A percentile compares a stretch with the other conserved stretches of the same genome.
Evolutionary conservation across 2,329 filamentous ascomycete genomes (phyloP).

Genomic region (Canariomyces notabilis): DNA sequence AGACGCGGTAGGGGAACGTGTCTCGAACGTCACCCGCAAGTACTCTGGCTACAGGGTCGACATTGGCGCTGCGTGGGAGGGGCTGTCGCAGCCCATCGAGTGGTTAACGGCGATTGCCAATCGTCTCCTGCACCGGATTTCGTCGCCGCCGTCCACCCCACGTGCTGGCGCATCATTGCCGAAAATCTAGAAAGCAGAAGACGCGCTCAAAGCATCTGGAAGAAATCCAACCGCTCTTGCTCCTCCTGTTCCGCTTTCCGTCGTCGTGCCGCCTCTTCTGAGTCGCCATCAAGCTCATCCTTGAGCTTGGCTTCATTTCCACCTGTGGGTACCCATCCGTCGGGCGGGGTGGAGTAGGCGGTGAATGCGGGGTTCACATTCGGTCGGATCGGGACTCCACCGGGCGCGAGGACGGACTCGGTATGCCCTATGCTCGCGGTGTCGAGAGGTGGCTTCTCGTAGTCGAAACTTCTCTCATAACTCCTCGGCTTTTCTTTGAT

Average conservation of each 20-base stretch:
- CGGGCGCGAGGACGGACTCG: background rate
- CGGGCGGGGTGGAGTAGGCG: slow-evolving; percentile 15
- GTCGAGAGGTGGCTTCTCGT: background rate
- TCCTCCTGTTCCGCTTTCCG: slow-evolving; percentile 22
- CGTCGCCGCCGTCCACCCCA: no score
- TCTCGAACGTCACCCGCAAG: no score
- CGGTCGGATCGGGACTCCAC: slow-evolving; percentile 8
- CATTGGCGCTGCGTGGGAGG: no score
- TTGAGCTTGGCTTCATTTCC: background rate
- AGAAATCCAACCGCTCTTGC: slow-evolving; percentile 23
- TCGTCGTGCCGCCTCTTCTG: slow-evolving; percentile 7
- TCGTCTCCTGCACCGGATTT: no score
- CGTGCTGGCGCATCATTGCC: background rate
- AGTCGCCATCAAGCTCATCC: slow-evolving; percentile 5
- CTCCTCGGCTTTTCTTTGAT: background rate
- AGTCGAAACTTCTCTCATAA: no score
- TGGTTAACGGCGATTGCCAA: no score
- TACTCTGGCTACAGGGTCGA: no score
- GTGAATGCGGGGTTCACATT: slow-evolving; percentile 12
- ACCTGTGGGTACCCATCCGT: slow-evolving; percentile 1
- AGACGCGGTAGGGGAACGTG: no score
- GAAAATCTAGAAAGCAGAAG: background rate
- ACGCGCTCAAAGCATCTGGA: slow-evolving; percentile 23
- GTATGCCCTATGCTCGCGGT: background rate
- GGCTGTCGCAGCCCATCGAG: no score